Conservation (phyloP, 2,329 filamentous ascomycete species). For the Monilinia polystroma region DNA sequence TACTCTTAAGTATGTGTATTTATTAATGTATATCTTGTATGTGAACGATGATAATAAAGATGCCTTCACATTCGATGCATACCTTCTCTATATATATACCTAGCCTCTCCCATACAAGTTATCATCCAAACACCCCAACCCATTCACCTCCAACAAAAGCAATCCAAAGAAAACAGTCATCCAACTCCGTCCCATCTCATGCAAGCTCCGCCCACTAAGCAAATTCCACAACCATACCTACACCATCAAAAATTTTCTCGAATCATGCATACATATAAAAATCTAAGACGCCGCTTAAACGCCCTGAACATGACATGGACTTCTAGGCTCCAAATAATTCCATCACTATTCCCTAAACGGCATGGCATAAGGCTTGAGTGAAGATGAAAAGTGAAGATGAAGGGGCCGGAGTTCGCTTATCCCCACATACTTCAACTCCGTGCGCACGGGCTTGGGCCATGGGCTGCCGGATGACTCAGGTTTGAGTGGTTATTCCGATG, state of each 20-base stretch:
- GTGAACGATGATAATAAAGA: neutral
- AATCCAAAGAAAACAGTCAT: slow-evolving; percentile 1
- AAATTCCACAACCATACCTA: neutral
- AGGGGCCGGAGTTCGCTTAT: slow-evolving; percentile 15
- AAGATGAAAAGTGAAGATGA: neutral
- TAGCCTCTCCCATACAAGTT: neutral
- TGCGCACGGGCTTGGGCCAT: neutral
- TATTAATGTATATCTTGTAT: neutral
- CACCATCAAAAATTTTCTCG: neutral
- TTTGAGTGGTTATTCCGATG: neutral
- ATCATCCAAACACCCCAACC: neutral
- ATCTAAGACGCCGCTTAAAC: neutral
- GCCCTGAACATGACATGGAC: neutral
- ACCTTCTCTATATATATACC: slow-evolving; percentile 13
- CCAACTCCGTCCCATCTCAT: neutral
- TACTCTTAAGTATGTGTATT: neutral
- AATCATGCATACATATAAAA: neutral
- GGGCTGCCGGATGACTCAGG: slow-evolving; percentile 1
- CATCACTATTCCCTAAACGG: neutral
- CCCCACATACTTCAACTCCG: neutral
- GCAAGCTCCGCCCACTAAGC: slow-evolving; percentile 1
- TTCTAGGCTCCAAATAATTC: neutral
- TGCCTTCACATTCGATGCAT: neutral
- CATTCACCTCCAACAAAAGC: neutral
- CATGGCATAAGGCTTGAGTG: slow-evolving; percentile 5